Evolutionary conservation across 208 protist genomes (phyloP), one percentile per base, ranked within the genome.

Genomic region (Angomonas ambiguus): DNA sequence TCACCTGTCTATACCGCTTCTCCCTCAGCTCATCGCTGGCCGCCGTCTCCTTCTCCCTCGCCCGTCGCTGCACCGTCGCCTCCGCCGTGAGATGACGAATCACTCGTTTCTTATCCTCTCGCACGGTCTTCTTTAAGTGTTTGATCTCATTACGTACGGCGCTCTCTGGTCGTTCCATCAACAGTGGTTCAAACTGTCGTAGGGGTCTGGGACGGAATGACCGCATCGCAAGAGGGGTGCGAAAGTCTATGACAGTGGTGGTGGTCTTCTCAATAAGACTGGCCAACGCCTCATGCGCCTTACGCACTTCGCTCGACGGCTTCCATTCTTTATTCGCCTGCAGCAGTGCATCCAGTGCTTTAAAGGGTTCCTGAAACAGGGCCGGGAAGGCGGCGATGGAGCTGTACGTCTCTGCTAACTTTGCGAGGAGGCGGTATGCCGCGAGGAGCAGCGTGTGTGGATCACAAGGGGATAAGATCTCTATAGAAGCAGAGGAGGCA

Each of bases 31-130:
- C 65, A 27, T 87, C 85, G 33, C 62, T 67, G 4, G 71, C 67
- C 22, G 61, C 63, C 32, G 63, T 27, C 51, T 76, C 83, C 64
- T 78, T 76, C 72, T 94, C 88, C 32, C 77, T 70, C 20, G 77
- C 73, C 8, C 88, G 82, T n/a, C 88, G 85, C 63, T 79, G 69
- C 51, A 94, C 88, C 27, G 81, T 82, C 20, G 88, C 85, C 79
- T 92, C 85, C 5, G 88, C 88, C 57, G 77, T 80, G 35, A 94
- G 51, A 42, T 92, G 85, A 25, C 88, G 88, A 66, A 94, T 78
- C 31, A 92, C 74, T 2, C 88, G 85, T 76, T 92, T 94, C 74
- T 82, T 83, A 67, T 92, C 85, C 73, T 94, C 88, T 33, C 88
- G 88, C 30, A 92, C 71, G 53, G 84, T 83, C 56, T 77, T 78